A percentile compares a stretch with the other conserved stretches of the same genome.
phyloP scores from a whole-genome alignment of 2,329 filamentous ascomycete genomes.

The Endoconidiophora polonica region DNA sequence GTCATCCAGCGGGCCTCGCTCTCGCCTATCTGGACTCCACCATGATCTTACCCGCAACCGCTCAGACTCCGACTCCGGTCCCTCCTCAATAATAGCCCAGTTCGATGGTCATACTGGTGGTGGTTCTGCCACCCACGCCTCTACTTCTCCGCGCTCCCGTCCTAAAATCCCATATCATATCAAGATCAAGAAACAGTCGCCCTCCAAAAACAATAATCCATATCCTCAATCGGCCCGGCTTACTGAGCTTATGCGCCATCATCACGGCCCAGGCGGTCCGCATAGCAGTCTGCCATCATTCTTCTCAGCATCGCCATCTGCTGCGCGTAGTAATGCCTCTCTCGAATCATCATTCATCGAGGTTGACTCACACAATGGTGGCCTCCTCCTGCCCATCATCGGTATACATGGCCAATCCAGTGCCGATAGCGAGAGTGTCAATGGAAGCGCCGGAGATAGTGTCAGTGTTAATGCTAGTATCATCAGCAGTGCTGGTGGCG shows the following conservation, averaged over 20 bases:
- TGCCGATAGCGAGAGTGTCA: slow-evolving; percentile 38
- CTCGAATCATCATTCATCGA: slow-evolving; percentile 12
- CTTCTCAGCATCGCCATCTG: slow-evolving; percentile 6
- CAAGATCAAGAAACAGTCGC: slow-evolving; percentile 23
- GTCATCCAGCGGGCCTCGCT: background rate
- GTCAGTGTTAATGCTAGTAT: slow-evolving; percentile 12
- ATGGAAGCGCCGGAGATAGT: slow-evolving; percentile 20
- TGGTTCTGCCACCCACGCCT: background rate
- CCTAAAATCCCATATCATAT: slow-evolving; percentile 12
- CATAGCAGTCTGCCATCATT: slow-evolving; percentile 12
- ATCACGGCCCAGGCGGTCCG: background rate
- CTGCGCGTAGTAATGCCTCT: slow-evolving; percentile 8
- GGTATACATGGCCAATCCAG: slow-evolving; percentile 21
- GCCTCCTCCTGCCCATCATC: slow-evolving; percentile 13
- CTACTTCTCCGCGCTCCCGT: background rate
- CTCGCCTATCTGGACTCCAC: slow-evolving; percentile 3
- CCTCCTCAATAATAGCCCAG: background rate
- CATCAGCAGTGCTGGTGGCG: slow-evolving; percentile 5
- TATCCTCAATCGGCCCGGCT: slow-evolving; percentile 66
- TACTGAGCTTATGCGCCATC: slow-evolving; percentile 9
- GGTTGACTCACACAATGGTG: slow-evolving; percentile 9
- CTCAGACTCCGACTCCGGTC: slow-evolving; percentile 5
- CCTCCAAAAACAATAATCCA: slow-evolving; percentile 65
- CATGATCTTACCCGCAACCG: slow-evolving; percentile 9
- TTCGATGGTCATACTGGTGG: slow-evolving; percentile 1